Evolutionary conservation across 2,329 filamentous ascomycete species (phyloP).

Genomic region (Fonsecaea erecta): DNA sequence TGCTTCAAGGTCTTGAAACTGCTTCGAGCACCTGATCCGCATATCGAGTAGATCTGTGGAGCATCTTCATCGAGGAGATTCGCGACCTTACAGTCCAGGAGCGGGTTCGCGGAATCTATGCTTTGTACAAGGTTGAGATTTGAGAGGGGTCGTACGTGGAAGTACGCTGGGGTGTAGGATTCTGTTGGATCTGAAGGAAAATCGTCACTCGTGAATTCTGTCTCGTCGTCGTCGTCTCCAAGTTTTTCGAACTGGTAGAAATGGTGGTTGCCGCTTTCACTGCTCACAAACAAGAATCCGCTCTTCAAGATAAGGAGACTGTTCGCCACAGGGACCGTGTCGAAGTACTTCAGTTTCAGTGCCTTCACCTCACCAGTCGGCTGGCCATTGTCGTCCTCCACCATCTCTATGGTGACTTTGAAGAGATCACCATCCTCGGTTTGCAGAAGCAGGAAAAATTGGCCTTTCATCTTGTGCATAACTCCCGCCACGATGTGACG

Average conservation of each 20-base stretch:
- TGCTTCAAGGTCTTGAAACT: constrained; percentile 91
- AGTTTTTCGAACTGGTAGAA: constrained; percentile 98
- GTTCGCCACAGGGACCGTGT: constrained; percentile 87
- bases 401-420: constrained; percentile 92
- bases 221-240: constrained; percentile 90
- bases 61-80: constrained; percentile 84
- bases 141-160: constrained; percentile 76
- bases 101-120: constrained; percentile 85
- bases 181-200: constrained; percentile 76
- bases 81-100: constrained; percentile 87
- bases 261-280: constrained; percentile 89
- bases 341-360: constrained; percentile 96
- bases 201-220: constrained; percentile 81
- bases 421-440: constrained; percentile 98
- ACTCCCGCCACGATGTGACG: constrained; percentile 85
- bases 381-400: constrained; percentile 76
- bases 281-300: constrained; percentile 90
- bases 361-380: constrained; percentile 79
- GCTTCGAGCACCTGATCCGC: constrained; percentile 84
- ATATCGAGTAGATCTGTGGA: constrained; percentile 93
- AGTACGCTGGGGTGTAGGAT: constrained; percentile 78
- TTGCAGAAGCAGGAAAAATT: constrained; percentile 96
- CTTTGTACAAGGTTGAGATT: constrained; percentile 85
- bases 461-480: constrained; percentile 96
- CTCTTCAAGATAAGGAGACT: constrained; percentile 93